Base-by-base conservation (phyloP, 2,329 filamentous ascomycete genomes). In the Botrytis pseudocinerea region DNA sequence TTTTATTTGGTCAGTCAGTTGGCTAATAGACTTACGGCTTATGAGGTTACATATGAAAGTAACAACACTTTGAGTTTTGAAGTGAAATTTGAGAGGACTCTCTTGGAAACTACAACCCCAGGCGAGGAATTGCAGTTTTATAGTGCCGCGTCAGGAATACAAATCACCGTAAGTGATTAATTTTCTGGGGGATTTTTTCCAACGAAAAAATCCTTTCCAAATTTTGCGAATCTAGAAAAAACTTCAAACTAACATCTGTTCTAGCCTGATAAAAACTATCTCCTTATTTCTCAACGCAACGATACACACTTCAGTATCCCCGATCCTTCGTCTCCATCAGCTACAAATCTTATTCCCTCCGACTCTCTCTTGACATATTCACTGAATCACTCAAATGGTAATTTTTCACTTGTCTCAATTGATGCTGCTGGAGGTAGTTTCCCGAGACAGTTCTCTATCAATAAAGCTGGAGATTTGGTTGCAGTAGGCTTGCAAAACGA, bases 281-380 rank as follows among this genome's bases (percentile, higher is more conserved):
- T 94, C 70, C 84, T 92, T 76, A 85, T 92, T 57, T 91, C 91
- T 3, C 92, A 92, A 76, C 90, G 92, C 75, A 87, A 87, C 79
- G 91, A 91, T 79, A 84, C 83, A 61, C 82, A 85, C 35, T 87
- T 90, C 79, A 78, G 78, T 28, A 84, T 88, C 71, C 82, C 84
- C 73, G 84, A 85, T 81, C 85, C 83, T 76, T 83, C 86, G 77
- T 70, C 81, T 73, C 74, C 78, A 76, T 83, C 86, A 78, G 82
- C 35, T 0, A 12, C 77, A 75, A 85, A 84, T 8, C 75, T 77
- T 20, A 83, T 89, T 73, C 79, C 85, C 16, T 91, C 90, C 0
- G 91, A 93, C 80, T 87, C 91, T 1, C 82, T 95, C 73, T 85
- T 90, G 73, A 89, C 85, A 73, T 93, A 89, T 82, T 78, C 83